Evolutionary conservation across 345 rosid genomes (phyloP).

Genomic region (Hirschfeldia incana): DNA sequence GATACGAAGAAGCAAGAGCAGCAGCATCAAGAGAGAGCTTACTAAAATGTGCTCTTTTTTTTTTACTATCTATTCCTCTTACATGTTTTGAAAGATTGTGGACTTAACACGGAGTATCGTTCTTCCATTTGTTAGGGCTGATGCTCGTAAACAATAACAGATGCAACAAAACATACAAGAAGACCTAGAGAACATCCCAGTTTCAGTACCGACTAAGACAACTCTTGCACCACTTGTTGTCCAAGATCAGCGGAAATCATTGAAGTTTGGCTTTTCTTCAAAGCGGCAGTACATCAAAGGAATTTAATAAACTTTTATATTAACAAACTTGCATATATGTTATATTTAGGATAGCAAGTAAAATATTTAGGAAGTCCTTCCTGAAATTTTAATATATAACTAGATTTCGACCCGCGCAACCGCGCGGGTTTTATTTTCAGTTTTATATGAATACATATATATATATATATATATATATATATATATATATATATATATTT

Average conservation of each 20-base stretch:
- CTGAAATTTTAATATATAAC: no score
- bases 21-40: slow-evolving; percentile 93
- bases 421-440: no score
- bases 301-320: no score
- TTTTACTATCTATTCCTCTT: slow-evolving; percentile 12
- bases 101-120: not conserved
- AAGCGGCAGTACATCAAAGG: slow-evolving; percentile 68
- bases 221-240: slow-evolving; percentile 53
- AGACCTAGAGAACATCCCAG: slow-evolving; percentile 47
- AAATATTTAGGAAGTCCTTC: no score
- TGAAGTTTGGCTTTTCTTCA: slow-evolving; percentile 90
- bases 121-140: slow-evolving; percentile 57
- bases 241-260: slow-evolving; percentile 76
- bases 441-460: no score
- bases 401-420: no score
- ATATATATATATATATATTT: no score
- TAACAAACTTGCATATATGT: no score
- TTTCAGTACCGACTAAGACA: slow-evolving; percentile 35
- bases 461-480: no score
- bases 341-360: no score
- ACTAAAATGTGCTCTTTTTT: slow-evolving; percentile 62
- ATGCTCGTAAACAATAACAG: slow-evolving; percentile 74
- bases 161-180: slow-evolving; percentile 52
- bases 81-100: not conserved
- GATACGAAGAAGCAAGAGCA: slow-evolving; percentile 82